Conservation (phyloP, 352 stramenopile species). For the Blastocystis sp. region DNA sequence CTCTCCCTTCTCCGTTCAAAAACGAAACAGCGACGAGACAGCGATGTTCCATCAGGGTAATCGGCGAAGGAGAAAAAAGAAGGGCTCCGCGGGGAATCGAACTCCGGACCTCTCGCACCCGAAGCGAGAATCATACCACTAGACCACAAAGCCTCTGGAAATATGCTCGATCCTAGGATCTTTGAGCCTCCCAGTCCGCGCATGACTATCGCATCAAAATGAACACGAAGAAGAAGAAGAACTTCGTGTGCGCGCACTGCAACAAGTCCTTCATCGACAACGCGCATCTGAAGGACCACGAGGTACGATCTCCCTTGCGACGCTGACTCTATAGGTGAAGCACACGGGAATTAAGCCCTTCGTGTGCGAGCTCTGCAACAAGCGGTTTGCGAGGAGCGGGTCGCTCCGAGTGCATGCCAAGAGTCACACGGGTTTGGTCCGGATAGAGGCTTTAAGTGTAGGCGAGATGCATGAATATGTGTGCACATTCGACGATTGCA, state of each 20-base stretch:
- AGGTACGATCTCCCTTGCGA: not conserved
- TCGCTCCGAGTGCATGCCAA: slow-evolving; percentile 55
- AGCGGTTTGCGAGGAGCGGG: slow-evolving; percentile 57
- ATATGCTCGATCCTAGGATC: not conserved
- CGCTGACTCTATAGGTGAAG: slow-evolving; percentile 46
- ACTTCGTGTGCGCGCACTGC: slow-evolving; percentile 60
- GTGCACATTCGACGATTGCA: slow-evolving; percentile 44
- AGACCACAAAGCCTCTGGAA: slow-evolving; percentile 62
- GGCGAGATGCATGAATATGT: slow-evolving; percentile 51
- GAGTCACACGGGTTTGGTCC: slow-evolving; percentile 38
- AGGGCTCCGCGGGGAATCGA: slow-evolving; percentile 72
- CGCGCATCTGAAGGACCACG: slow-evolving; percentile 65
- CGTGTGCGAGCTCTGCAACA: slow-evolving; percentile 62
- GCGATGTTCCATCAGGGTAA: not conserved
- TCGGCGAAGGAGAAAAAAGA: slow-evolving; percentile 31
- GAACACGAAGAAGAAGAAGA: slow-evolving; percentile 62
- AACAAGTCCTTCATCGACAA: slow-evolving; percentile 70
- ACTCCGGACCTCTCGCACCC: slow-evolving; percentile 73
- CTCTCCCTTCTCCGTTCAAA: not conserved
- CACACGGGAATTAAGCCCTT: slow-evolving; percentile 62
- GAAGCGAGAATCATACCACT: slow-evolving; percentile 74
- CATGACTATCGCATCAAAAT: not conserved
- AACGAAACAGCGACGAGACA: too few relatives aligned
- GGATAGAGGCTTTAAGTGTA: not conserved
- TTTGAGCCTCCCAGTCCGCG: not conserved